Evolutionary conservation across 2,329 filamentous ascomycete genomes (phyloP), one percentile per base, ranked within the genome.

Genomic region (Pyricularia grisea): DNA sequence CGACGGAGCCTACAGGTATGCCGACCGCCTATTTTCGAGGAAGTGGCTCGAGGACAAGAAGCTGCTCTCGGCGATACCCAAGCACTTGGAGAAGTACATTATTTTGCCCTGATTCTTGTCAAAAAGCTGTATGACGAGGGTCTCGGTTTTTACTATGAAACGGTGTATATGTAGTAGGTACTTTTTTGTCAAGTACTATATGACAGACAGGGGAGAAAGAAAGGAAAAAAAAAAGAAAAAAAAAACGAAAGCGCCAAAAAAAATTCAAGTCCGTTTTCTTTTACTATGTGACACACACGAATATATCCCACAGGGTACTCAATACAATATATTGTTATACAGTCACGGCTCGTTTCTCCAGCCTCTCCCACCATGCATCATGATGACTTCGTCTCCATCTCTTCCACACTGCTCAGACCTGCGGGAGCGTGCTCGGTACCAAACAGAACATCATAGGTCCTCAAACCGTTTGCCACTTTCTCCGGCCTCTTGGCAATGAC

Each of bases 1-100:
- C 76, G 95, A 99, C 77, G 95, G 95, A 70, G 95, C 95, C n/a
- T 98, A 99, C 78, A 84, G 95, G 76, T 99, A 99, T 78, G 95
- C 95, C 5, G 95, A 99, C 72, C 85, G 95, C 50, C 79, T 99
- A 71, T 99, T 99, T 81, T 97, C 92, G 65, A 88, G 88, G 78
- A 94, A 91, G 79, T 99, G 95, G 95, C 81, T 99, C 73, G 85
- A 89, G 78, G 88, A 89, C 75, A 99, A 98, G 88, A 91, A 91
- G 70, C 82, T 99, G 72, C 79, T 95, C 65, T 87, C 82, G 31
- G 90, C 93, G 63, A 90, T 99, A 77, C 95, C 95, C 7, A 86
- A 92, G 81, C 89, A 92, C 77, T 79, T 98, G 77, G 87, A 92
- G 78, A 97, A 93, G 85, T 98, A 99, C 80, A 96, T 97, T 79